A percentile compares a stretch with the other conserved stretches of the same genome.
These are phyloP conservation scores for Tephrocybe sp. DNA, from an alignment of 768 basidiomycete genomes.

Conservation along the genomic window DNA sequence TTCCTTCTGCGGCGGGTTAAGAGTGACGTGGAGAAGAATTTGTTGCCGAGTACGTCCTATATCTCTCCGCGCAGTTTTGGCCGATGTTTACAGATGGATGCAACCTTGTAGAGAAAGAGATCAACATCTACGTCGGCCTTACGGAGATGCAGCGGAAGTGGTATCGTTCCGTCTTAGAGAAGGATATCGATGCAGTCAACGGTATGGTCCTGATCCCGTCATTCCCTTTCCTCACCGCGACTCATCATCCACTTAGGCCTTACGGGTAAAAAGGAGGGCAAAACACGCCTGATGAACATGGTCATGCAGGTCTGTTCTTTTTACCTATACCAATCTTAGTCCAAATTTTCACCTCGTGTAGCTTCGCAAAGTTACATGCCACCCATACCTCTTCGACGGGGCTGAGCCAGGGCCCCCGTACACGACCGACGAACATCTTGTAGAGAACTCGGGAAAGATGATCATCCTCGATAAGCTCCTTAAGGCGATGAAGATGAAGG, in stretches of 20 bases:
- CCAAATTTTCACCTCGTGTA: constrained; percentile 17
- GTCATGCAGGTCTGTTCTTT: constrained; percentile 81
- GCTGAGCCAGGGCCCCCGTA: constrained; percentile 99
- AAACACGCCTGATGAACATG: constrained; percentile 96
- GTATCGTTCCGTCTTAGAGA: constrained; percentile 95
- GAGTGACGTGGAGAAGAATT: constrained; percentile 93
- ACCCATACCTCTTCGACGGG: constrained; percentile 91
- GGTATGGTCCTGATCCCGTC: constrained; percentile 40
- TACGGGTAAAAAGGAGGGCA: constrained; percentile 97
- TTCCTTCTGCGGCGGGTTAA: constrained; percentile 95
- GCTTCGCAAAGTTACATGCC: constrained; percentile 85
- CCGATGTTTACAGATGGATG: constrained; percentile 3
- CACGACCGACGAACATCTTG: constrained; percentile 95
- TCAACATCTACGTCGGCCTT: constrained; percentile 96
- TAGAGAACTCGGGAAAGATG: constrained; percentile 97
- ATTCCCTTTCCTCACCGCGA: neutral
- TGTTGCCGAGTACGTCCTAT: constrained; percentile 73
- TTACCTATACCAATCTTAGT: neutral
- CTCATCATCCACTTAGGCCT: constrained; percentile 46
- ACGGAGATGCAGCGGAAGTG: constrained; percentile 98
- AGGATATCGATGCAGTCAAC: constrained; percentile 98
- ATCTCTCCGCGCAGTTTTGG: neutral
- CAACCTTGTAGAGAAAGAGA: constrained; percentile 77
- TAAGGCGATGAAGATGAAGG: constrained; percentile 82
- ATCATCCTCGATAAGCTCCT: constrained; percentile 94